Conservation (phyloP, 2,329 filamentous ascomycete species). For the Ceratocystis diversiconidia region DNA sequence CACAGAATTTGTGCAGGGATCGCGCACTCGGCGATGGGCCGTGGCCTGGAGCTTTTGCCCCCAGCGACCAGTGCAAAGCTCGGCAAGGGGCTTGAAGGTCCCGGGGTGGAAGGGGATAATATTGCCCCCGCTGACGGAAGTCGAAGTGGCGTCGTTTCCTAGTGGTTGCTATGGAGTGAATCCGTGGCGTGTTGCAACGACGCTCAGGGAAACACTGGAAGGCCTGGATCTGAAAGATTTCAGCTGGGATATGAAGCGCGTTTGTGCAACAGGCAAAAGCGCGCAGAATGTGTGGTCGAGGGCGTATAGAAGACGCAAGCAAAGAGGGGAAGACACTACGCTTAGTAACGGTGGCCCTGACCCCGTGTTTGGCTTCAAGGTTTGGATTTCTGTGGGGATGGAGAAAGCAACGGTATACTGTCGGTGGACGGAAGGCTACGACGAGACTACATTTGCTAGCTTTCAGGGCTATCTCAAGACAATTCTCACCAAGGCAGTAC, state of each 20-base stretch:
- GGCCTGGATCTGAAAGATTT: conserved; percentile 46
- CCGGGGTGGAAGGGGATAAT: conserved; percentile 28
- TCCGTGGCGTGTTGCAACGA: conserved; percentile 27
- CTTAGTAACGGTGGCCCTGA: conserved; percentile 9
- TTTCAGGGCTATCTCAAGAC: conserved; percentile 64
- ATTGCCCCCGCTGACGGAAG: conserved; percentile 31
- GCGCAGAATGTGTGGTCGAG: conserved; percentile 50
- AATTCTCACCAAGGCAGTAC: background rate
- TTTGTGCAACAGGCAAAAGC: conserved; percentile 47
- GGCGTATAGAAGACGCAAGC: background rate
- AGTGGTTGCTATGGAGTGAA: conserved; percentile 25
- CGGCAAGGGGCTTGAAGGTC: conserved; percentile 33
- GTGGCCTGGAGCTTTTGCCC: conserved; percentile 73
- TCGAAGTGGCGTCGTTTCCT: conserved; percentile 33
- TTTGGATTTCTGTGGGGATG: conserved; percentile 4
- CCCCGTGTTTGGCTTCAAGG: conserved; percentile 16
- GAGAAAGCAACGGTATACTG: conserved; percentile 3
- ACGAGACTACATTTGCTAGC: conserved; percentile 67
- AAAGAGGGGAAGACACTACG: conserved; percentile 18
- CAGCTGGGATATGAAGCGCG: conserved; percentile 42
- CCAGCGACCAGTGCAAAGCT: conserved; percentile 42
- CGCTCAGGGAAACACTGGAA: conserved; percentile 34
- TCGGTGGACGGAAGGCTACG: conserved; percentile 58
- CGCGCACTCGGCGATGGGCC: conserved; percentile 70
- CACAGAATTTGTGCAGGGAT: conserved; percentile 63